Evolutionary conservation across 768 basidiomycete species (phyloP), one percentile per base, ranked within the genome.

Genomic region (Podaxis mareebaensis): DNA sequence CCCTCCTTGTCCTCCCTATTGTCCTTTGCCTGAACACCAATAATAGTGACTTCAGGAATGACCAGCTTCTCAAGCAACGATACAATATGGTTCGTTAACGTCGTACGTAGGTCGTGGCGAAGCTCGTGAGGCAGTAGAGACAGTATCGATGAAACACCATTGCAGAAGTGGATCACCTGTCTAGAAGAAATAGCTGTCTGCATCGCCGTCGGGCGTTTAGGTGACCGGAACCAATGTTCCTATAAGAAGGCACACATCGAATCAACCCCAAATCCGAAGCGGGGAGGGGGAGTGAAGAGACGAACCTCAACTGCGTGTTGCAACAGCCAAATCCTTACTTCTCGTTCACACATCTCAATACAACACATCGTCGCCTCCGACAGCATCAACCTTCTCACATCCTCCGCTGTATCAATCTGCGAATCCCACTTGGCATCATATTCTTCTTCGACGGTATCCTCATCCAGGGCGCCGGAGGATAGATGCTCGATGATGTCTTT

Each of bases 231-330:
- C 86, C 87, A 87, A 69, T 82, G 82, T 65, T 81, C 76, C 83
- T 87, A 65, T 28, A 28, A 28, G 15, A 44, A 12, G 7, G 2
- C 42, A 44, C 4, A 17, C 13, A 44, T 39, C 28, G 48, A 15
- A 49, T 26, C 13, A n/a, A 12, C 46, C 15, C 51, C 46, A 36
- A 53, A 11, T 42, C 26, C 10, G 42, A 4, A 26, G 12, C 2
- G 36, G 2, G 17, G 2, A 28, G 33, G 33, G 12, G 13, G 4
- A 49, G 60, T 17, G 49, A 53, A 20, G 8, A 39, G 12, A 67
- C 76, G n/a, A 66, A 88, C 87, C 77, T 89, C 79, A n/a, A 83
- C 60, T 0, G 76, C 68, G 62, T 82, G 76, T 46, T 77, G 74
- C 24, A 90, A 67, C 12, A 85, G 69, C 83, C 85, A 87, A 55